A percentile compares a stretch with the other conserved stretches of the same genome.
Conservation (phyloP, 1,284 basidiomycete genomes). For the Ganoderma sp. region DNA sequence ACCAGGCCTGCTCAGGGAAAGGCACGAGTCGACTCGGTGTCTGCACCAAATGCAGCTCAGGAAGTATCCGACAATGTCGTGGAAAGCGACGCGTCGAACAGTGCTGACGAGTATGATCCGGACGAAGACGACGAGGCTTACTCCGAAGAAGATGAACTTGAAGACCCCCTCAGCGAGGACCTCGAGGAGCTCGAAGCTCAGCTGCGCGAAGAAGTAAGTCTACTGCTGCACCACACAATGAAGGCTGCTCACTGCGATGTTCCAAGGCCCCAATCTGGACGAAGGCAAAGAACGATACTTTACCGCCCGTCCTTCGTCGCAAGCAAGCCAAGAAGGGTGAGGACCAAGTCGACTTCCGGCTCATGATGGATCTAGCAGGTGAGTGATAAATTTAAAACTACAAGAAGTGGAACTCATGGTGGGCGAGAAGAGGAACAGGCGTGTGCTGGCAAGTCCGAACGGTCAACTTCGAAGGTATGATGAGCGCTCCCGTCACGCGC, state of each 20-base stretch:
- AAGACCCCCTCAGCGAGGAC: neutral
- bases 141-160: neutral
- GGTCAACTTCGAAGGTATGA: too few species aligned
- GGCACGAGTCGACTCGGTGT: too few species aligned
- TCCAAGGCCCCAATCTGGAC: neutral
- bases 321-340: neutral
- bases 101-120: too few species aligned
- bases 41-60: too few species aligned
- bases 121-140: neutral
- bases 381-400: too few species aligned
- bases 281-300: neutral
- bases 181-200: neutral
- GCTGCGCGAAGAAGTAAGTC: neutral
- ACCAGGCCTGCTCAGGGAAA: too few species aligned
- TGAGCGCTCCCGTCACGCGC: too few species aligned
- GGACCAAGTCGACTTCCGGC: too few species aligned
- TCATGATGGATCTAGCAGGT: neutral
- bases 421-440: neutral
- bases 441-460: too few species aligned
- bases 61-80: too few species aligned
- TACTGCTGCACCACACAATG: too few species aligned
- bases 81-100: too few species aligned
- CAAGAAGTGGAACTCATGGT: neutral
- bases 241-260: neutral
- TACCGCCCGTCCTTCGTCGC: neutral